Evolutionary conservation across 305 asterid genomes (phyloP).

Genomic region (Fraxinus nigra): DNA sequence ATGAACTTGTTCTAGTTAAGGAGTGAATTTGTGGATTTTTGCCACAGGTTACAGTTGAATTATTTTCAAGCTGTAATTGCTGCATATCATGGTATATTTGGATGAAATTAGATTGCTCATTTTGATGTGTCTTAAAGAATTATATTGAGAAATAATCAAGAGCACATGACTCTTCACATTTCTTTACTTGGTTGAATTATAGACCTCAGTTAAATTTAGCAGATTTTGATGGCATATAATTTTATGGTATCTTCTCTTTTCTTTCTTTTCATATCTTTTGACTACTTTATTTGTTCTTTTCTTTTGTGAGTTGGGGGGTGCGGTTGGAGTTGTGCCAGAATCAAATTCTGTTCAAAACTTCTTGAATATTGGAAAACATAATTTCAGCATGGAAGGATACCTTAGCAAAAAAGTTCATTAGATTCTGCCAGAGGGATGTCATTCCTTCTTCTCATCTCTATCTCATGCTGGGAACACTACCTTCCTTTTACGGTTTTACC

Average conservation of each 20-base stretch:
- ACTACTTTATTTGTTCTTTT: not conserved
- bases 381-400: not conserved
- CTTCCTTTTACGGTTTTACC: not conserved
- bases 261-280: not conserved
- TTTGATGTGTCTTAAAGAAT: not conserved
- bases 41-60: not conserved
- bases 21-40: not conserved
- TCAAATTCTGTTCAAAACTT: not conserved
- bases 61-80: not conserved
- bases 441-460: not conserved
- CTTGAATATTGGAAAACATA: not conserved
- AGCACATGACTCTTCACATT: not conserved
- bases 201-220: not conserved
- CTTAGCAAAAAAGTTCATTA: not conserved
- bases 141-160: not conserved
- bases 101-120: conserved; percentile 1
- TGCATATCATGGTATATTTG: not conserved
- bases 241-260: not conserved
- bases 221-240: not conserved
- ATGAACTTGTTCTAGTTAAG: not conserved
- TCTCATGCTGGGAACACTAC: conserved; percentile 1
- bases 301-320: not conserved
- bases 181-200: conserved; percentile 2
- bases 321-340: not conserved
- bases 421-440: not conserved